Evolutionary conservation across 345 rosid species (phyloP).

Genomic region (Ceriops decandra): DNA sequence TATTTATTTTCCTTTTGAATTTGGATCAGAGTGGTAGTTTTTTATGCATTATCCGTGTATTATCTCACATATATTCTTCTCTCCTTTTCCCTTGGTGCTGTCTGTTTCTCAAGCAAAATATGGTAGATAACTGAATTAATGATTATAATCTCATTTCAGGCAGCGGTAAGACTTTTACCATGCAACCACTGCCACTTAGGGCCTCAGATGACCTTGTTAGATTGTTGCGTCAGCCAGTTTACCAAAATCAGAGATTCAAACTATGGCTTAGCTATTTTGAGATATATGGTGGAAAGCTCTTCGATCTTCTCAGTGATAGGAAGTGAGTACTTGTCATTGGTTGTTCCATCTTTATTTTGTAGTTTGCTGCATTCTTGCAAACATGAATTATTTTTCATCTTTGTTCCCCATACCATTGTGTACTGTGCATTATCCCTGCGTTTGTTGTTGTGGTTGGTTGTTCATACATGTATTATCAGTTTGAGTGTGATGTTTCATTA

Average conservation of each 20-base stretch:
- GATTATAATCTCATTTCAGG: constrained; percentile 46
- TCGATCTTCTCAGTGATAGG: constrained; percentile 85
- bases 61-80: neutral
- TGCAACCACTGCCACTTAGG: constrained; percentile 93
- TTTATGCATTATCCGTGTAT: neutral
- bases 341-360: constrained; percentile 10
- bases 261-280: constrained; percentile 97
- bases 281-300: constrained; percentile 97
- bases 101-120: constrained; percentile 1
- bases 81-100: neutral
- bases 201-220: constrained; percentile 88
- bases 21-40: neutral
- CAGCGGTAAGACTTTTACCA: constrained; percentile 95
- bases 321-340: constrained; percentile 49
- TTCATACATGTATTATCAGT: neutral
- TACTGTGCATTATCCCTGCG: neutral
- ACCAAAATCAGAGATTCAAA: constrained; percentile 77
- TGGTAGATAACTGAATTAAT: neutral
- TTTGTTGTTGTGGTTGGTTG: too few species aligned
- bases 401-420: neutral
- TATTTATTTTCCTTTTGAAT: neutral
- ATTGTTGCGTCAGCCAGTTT: constrained; percentile 76
- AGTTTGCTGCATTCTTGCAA: neutral
- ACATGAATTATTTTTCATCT: neutral
- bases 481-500: neutral